phyloP scores from a whole-genome alignment of 78 protist genomes.

The Dictyostelium firmibasis region DNA sequence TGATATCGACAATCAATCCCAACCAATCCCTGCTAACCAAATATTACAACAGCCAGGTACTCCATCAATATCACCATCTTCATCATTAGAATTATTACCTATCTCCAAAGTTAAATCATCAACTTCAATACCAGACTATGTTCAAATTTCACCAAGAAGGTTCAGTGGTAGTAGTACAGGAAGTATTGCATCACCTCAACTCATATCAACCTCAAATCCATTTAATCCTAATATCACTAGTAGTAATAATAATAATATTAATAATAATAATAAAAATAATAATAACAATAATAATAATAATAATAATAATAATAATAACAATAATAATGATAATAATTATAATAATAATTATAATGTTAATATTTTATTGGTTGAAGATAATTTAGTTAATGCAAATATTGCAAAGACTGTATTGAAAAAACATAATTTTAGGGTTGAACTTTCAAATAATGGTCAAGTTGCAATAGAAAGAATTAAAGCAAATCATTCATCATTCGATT shows the following conservation, averaged over 20 bases:
- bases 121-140: not conserved
- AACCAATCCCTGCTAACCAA: not conserved
- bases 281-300: not conserved
- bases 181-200: not conserved
- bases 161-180: not conserved
- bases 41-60: not conserved
- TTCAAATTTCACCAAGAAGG: not conserved
- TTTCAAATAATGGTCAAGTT: conserved; percentile 39
- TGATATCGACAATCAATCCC: not conserved
- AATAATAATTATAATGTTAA: not conserved
- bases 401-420: conserved; percentile 56
- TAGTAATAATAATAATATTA: not conserved
- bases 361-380: conserved; percentile 53
- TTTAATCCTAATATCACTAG: not conserved
- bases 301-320: not conserved
- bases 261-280: not conserved
- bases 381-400: conserved; percentile 51
- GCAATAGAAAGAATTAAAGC: conserved; percentile 48
- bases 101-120: not conserved
- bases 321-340: not conserved
- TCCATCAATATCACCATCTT: not conserved
- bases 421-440: conserved; percentile 55
- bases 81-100: not conserved
- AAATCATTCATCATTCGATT: not conserved
- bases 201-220: not conserved